These are phyloP conservation scores for Aspergillus piperis DNA, from an alignment of 2,329 filamentous ascomycete species.

Conservation along the genomic window DNA sequence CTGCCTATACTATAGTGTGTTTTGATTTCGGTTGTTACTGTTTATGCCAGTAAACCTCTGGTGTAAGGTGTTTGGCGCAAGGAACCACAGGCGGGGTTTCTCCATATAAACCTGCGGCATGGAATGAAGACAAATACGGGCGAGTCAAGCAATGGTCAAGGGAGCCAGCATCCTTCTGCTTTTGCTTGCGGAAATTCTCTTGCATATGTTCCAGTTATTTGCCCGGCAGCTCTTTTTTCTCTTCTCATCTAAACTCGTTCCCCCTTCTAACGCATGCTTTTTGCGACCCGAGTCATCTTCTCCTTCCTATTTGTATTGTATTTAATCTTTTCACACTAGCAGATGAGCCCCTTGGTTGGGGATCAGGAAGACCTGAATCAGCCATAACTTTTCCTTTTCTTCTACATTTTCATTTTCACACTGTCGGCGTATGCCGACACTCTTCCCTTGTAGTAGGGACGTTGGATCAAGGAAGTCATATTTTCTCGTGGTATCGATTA, in stretches of 20 bases:
- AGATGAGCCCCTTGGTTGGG: slow-evolving; percentile 13
- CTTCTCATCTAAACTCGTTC: slow-evolving; percentile 21
- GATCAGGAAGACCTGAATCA: slow-evolving; percentile 15
- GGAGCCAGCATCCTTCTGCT: slow-evolving; percentile 14
- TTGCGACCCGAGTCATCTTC: neutral
- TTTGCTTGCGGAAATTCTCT: slow-evolving; percentile 7
- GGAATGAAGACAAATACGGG: slow-evolving; percentile 20
- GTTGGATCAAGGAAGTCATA: neutral
- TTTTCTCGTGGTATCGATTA: neutral
- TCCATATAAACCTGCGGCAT: slow-evolving; percentile 21
- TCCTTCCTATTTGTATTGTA: slow-evolving; percentile 35
- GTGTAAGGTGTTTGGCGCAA: slow-evolving; percentile 31
- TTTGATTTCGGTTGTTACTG: slow-evolving; percentile 26
- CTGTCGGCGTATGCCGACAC: neutral
- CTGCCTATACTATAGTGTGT: slow-evolving; percentile 18
- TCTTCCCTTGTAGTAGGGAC: neutral
- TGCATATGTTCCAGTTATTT: slow-evolving; percentile 13
- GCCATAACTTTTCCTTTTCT: slow-evolving; percentile 6
- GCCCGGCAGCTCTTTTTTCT: slow-evolving; percentile 19
- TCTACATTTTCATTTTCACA: slow-evolving; percentile 1
- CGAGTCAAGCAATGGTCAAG: slow-evolving; percentile 10
- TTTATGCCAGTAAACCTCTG: slow-evolving; percentile 22
- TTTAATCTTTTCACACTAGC: slow-evolving; percentile 26
- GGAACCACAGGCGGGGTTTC: slow-evolving; percentile 21
- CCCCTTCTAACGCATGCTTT: slow-evolving; percentile 18